Evolutionary conservation across 208 protist species (phyloP), one percentile per base, ranked within the genome.

Genomic region (Leishmania braziliensis): DNA sequence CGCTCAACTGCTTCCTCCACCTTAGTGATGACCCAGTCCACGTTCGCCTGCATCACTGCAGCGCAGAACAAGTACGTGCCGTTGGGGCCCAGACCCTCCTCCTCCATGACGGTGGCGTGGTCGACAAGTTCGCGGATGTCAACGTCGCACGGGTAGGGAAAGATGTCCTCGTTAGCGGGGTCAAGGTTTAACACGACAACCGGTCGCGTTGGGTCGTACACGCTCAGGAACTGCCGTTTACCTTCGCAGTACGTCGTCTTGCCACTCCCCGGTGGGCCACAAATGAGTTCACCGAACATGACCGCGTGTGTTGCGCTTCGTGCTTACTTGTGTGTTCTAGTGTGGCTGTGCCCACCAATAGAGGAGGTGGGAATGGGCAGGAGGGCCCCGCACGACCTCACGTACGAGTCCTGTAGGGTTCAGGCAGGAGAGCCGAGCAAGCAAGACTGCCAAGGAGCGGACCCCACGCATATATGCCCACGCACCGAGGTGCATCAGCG

Each of bases 11-110:
- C 92, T 33, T 72, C 83, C 79, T 93, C 86, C 36, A 88, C 98
- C n/a, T 84, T 89, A 65, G 50, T 6, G 6, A 94, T 33, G 26
- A 97, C 70, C 91, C 91, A 95, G 51, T 98, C 92, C 23, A 97
- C 87, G 80, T 91, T 84, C 0, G 71, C 73, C 80, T 97, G 82
- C 72, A 99, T 89, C 56, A 99, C 98, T 50, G 99, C 97, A 71
- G 99, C 98, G 81, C 98, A 99, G 83, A 98, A 99, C 48, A 99
- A 79, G 50, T 99, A 96, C 36, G 88, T 96, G 12, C 99, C 99
- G 86, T 99, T 99, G 12, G 99, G 99, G 0, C 99, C 99, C 5
- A 99, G 90, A 4, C 89, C 82, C 54, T 98, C 91, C 3, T 94
- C 85, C n/a, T 94, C 84, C 98, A 99, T 99, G 1, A 98, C 96